phyloP scores from a whole-genome alignment of 2,329 filamentous ascomycete genomes.

The Paramyrothecium sp. region DNA sequence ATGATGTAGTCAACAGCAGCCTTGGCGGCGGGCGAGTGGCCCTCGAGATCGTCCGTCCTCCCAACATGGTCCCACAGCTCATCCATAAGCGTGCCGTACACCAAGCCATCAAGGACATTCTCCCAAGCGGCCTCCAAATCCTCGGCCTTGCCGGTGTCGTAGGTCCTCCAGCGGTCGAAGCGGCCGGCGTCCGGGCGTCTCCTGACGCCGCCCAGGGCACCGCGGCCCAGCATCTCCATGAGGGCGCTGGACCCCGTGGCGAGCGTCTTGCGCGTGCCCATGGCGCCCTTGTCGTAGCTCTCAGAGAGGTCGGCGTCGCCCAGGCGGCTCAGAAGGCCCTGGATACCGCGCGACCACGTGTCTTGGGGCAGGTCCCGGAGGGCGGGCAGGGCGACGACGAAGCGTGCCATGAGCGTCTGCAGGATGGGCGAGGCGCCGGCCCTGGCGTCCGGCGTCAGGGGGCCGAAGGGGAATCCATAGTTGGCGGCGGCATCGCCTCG shows the following conservation, averaged over 20 bases:
- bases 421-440: slow-evolving; percentile 56
- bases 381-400: slow-evolving; percentile 66
- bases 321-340: slow-evolving; percentile 59
- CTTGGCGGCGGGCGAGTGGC: slow-evolving; percentile 60
- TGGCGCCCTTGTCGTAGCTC: slow-evolving; percentile 75
- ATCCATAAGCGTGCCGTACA: slow-evolving; percentile 68
- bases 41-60: slow-evolving; percentile 60
- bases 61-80: slow-evolving; percentile 61
- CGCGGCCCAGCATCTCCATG: slow-evolving; percentile 67
- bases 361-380: slow-evolving; percentile 59
- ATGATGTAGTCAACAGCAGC: slow-evolving; percentile 66
- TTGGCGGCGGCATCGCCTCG: slow-evolving; percentile 58
- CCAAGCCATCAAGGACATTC: slow-evolving; percentile 61
- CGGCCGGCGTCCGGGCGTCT: slow-evolving; percentile 1
- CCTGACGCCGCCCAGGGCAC: slow-evolving; percentile 57
- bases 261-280: slow-evolving; percentile 73
- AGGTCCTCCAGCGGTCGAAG: slow-evolving; percentile 28
- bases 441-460: slow-evolving; percentile 11
- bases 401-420: slow-evolving; percentile 64
- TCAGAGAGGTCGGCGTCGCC: slow-evolving; percentile 71
- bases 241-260: slow-evolving; percentile 69
- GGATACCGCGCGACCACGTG: slow-evolving; percentile 65
- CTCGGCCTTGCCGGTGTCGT: slow-evolving; percentile 57
- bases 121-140: slow-evolving; percentile 66
- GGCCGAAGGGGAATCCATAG: slow-evolving; percentile 69